These are phyloP conservation scores for Penicillium occitanis DNA, from an alignment of 2,329 filamentous ascomycete genomes.

Conservation along the genomic window DNA sequence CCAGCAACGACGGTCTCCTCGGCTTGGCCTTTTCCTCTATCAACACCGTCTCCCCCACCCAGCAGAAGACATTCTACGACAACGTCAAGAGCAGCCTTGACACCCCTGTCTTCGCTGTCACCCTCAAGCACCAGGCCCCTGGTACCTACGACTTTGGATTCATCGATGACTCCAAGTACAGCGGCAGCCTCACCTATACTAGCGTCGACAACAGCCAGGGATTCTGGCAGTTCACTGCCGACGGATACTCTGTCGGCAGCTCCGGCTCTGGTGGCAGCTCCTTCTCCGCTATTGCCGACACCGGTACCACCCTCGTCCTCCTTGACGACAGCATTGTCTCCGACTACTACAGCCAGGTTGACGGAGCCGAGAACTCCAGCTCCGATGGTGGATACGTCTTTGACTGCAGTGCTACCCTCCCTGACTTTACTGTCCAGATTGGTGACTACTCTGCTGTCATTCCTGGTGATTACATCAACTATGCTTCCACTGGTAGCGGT, in stretches of 20 bases:
- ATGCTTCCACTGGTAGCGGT: conserved; percentile 44
- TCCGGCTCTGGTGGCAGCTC: conserved; percentile 37
- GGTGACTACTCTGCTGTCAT: conserved; percentile 52
- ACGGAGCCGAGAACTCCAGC: conserved; percentile 42
- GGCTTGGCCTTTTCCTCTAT: conserved; percentile 60
- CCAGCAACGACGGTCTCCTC: conserved; percentile 59
- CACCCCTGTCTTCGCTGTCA: conserved; percentile 21
- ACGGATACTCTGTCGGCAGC: conserved; percentile 57
- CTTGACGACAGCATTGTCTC: conserved; percentile 54
- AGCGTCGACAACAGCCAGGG: conserved; percentile 53
- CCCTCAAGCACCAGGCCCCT: conserved; percentile 19
- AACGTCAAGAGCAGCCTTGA: conserved; percentile 55
- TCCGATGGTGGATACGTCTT: conserved; percentile 58
- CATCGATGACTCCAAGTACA: conserved; percentile 21
- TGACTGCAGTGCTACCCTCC: conserved; percentile 52
- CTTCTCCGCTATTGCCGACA: conserved; percentile 64
- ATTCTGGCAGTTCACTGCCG: conserved; percentile 63
- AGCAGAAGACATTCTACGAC: conserved; percentile 61
- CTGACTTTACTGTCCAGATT: conserved; percentile 56
- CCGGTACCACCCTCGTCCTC: conserved; percentile 67
- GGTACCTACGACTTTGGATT: conserved; percentile 23
- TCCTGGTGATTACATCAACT: conserved; percentile 57
- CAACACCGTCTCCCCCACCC: conserved; percentile 47
- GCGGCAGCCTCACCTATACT: conserved; percentile 14
- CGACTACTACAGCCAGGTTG: conserved; percentile 61